A percentile compares a stretch with the other conserved stretches of the same genome.
phyloP scores from a whole-genome alignment of 2,329 filamentous ascomycete species.

The Colletotrichum lini region DNA sequence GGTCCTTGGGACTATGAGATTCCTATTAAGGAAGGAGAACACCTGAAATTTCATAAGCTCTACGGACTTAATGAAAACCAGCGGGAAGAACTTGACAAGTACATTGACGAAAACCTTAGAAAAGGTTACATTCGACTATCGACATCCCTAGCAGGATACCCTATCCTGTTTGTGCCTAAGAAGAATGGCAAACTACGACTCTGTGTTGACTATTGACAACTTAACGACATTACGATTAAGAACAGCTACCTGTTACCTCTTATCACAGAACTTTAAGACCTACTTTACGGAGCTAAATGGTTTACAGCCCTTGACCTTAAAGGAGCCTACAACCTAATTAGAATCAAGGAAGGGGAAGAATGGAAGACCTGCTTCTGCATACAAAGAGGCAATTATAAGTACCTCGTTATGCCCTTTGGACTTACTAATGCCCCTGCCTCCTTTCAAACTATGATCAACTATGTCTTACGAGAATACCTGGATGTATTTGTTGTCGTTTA shows the following conservation, averaged over 20 bases:
- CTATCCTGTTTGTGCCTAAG: not conserved
- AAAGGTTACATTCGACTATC: not conserved
- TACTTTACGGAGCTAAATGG: not conserved
- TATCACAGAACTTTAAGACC: not conserved
- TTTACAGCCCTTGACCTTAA: not conserved
- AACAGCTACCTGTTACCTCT: not conserved
- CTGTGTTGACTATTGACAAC: not conserved
- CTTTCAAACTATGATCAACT: constrained; percentile 1
- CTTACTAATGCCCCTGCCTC: not conserved
- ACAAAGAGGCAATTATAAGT: not conserved
- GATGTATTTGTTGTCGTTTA: not conserved
- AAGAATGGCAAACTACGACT: not conserved
- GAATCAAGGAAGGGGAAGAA: no score
- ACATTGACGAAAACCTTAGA: no score
- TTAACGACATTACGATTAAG: not conserved
- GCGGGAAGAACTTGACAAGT: no score
- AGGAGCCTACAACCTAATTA: not conserved
- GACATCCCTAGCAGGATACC: not conserved
- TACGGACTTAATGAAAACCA: no score
- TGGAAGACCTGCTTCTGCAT: not conserved
- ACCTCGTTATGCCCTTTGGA: not conserved
- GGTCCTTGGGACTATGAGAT: no score
- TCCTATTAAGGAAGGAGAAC: no score
- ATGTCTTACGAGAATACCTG: not conserved
- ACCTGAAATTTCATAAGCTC: no score